A percentile compares a stretch with the other conserved stretches of the same genome.
Conservation (phyloP, 257 asterid genomes). For the Prunella vulgaris region DNA sequence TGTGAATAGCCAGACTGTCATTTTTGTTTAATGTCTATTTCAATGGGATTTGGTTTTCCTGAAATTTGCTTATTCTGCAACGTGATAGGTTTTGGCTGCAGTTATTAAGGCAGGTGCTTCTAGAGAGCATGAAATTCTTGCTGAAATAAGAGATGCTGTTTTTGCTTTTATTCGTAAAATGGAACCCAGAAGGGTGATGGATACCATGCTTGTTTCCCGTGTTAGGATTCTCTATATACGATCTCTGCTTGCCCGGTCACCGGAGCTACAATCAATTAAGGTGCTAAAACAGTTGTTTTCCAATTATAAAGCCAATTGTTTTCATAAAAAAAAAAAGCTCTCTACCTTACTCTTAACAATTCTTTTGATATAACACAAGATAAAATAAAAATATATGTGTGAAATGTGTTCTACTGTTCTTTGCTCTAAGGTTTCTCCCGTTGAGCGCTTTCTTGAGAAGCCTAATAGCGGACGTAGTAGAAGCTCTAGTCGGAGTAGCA, state of each 20-base stretch:
- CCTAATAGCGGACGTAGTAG: slow-evolving; percentile 83
- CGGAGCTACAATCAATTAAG: slow-evolving; percentile 98
- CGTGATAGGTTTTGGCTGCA: slow-evolving; percentile 90
- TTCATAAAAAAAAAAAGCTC: slow-evolving; percentile 1
- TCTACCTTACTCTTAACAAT: slow-evolving; percentile 12
- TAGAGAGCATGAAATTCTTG: slow-evolving; percentile 98
- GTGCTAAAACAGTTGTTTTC: slow-evolving; percentile 33
- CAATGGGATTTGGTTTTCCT: slow-evolving; percentile 15
- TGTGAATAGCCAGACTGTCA: slow-evolving; percentile 1
- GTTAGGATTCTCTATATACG: slow-evolving; percentile 97
- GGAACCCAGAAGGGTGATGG: slow-evolving; percentile 99
- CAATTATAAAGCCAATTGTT: slow-evolving; percentile 14
- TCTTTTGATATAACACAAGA: neutral
- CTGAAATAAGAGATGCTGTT: slow-evolving; percentile 97
- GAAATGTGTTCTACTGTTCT: slow-evolving; percentile 23
- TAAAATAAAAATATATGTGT: neutral
- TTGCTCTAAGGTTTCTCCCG: slow-evolving; percentile 77
- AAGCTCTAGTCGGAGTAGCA: slow-evolving; percentile 94
- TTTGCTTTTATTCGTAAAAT: slow-evolving; percentile 91
- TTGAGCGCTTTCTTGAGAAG: slow-evolving; percentile 93
- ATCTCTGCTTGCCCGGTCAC: slow-evolving; percentile 95
- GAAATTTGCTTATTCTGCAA: slow-evolving; percentile 24
- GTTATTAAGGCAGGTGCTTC: slow-evolving; percentile 99
- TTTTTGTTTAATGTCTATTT: slow-evolving; percentile 2
- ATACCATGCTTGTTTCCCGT: slow-evolving; percentile 98